These are phyloP conservation scores for Hypomyces perniciosus DNA, from an alignment of 2,329 filamentous ascomycete species.

Conservation along the genomic window DNA sequence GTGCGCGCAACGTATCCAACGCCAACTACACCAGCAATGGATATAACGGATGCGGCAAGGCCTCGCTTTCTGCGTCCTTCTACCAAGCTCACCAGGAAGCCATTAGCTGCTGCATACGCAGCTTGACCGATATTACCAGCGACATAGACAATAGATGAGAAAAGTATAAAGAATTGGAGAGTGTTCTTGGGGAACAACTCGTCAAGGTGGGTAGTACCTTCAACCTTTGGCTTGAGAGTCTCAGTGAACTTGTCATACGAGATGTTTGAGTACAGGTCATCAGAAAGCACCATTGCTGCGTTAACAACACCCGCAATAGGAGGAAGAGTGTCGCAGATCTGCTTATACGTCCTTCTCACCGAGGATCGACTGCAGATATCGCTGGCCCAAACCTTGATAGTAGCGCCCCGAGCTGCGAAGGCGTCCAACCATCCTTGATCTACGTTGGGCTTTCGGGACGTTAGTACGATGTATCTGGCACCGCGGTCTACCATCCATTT, in stretches of 20 bases:
- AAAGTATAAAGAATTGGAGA: slow-evolving; percentile 33
- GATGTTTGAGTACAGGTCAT: slow-evolving; percentile 27
- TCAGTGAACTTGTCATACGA: slow-evolving; percentile 17
- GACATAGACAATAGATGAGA: slow-evolving; percentile 25
- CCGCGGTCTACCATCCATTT: slow-evolving; percentile 35
- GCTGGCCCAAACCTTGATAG: neutral
- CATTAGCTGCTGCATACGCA: slow-evolving; percentile 41
- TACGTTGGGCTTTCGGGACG: slow-evolving; percentile 32
- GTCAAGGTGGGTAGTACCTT: slow-evolving; percentile 26
- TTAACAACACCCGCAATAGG: slow-evolving; percentile 37
- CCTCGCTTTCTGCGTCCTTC: slow-evolving; percentile 30
- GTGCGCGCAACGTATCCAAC: slow-evolving; percentile 23
- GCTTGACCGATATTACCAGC: slow-evolving; percentile 32
- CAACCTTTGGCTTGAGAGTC: slow-evolving; percentile 29
- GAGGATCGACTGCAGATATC: neutral
- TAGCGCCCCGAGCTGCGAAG: neutral
- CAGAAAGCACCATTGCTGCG: slow-evolving; percentile 39
- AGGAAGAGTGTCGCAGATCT: slow-evolving; percentile 17
- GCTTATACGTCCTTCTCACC: neutral
- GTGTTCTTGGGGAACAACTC: slow-evolving; percentile 21
- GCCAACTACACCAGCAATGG: slow-evolving; percentile 33
- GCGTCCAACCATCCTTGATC: slow-evolving; percentile 22
- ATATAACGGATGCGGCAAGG: slow-evolving; percentile 30
- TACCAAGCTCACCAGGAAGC: slow-evolving; percentile 35
- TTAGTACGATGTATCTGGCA: slow-evolving; percentile 31